A percentile compares a stretch with the other conserved stretches of the same genome.
Conservation (phyloP, 345 rosid species). For the Brassica nigra region DNA sequence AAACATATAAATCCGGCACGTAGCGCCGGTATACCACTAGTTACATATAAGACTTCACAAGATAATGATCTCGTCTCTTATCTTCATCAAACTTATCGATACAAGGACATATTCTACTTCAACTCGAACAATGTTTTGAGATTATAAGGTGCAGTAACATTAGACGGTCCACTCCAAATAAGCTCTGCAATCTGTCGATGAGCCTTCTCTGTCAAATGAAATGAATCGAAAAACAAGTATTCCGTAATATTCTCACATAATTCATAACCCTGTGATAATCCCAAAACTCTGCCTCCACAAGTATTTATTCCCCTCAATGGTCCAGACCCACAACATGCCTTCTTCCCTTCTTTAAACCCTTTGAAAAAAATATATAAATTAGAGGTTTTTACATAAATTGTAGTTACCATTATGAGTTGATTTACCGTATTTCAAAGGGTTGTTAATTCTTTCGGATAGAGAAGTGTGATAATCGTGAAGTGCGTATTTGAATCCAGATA, state of each 20-base stretch:
- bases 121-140: conserved; percentile 37
- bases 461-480: conserved; percentile 37
- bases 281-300: conserved; percentile 38
- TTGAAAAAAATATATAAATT: background rate
- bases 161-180: conserved; percentile 42
- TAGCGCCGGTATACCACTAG: too few relatives aligned
- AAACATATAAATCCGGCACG: too few relatives aligned
- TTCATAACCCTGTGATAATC: conserved; percentile 17
- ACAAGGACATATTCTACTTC: conserved; percentile 5
- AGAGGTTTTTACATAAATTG: background rate
- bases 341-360: conserved; percentile 43
- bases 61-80: background rate
- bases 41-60: background rate
- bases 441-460: conserved; percentile 27
- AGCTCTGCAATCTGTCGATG: conserved; percentile 42
- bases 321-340: conserved; percentile 47
- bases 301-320: conserved; percentile 31
- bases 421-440: conserved; percentile 48
- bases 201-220: conserved; percentile 43
- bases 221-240: conserved; percentile 43
- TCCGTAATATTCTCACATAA: conserved; percentile 38
- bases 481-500: conserved; percentile 45
- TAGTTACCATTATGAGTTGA: background rate
- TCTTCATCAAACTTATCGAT: background rate
- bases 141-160: conserved; percentile 40